phyloP scores from a whole-genome alignment of 2,329 filamentous ascomycete species.

The Trichothecium roseum region DNA sequence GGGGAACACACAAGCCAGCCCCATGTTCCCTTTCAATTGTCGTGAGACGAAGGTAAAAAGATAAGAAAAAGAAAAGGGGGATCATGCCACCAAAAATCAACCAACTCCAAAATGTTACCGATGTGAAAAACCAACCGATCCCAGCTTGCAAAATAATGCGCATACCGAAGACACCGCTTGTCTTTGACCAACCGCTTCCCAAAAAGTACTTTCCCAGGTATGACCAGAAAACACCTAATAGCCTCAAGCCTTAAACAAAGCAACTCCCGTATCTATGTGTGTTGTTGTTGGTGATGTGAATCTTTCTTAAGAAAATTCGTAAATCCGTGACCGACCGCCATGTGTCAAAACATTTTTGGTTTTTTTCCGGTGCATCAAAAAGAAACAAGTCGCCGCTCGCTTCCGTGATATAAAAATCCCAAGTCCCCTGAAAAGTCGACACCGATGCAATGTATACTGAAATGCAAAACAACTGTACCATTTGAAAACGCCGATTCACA shows the following conservation, averaged over 20 bases:
- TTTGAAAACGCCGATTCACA: slow-evolving; percentile 26
- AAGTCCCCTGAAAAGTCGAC: slow-evolving; percentile 15
- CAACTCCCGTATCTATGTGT: slow-evolving; percentile 37
- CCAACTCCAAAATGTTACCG: slow-evolving; percentile 4
- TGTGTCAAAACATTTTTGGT: slow-evolving; percentile 1
- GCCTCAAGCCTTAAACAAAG: slow-evolving; percentile 21
- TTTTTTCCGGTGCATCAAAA: slow-evolving; percentile 2
- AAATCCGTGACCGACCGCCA: slow-evolving; percentile 3
- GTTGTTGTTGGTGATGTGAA: slow-evolving; percentile 33
- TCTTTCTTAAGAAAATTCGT: slow-evolving; percentile 10
- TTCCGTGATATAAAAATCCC: slow-evolving; percentile 22
- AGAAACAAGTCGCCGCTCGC: slow-evolving; percentile 1
- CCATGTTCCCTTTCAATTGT: no score
- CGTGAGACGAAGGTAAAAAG: background rate
- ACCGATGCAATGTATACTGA: slow-evolving; percentile 37
- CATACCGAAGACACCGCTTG: slow-evolving; percentile 3
- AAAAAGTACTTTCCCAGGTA: slow-evolving; percentile 16
- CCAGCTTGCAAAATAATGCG: slow-evolving; percentile 4
- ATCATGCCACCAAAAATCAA: slow-evolving; percentile 1
- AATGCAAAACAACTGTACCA: slow-evolving; percentile 29
- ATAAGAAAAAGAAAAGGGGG: background rate
- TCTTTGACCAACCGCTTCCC: slow-evolving; percentile 3
- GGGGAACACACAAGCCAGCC: background rate
- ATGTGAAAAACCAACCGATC: slow-evolving; percentile 1
- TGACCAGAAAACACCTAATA: slow-evolving; percentile 8